phyloP scores from a whole-genome alignment of 257 asterid genomes.

The Handroanthus guayacan region DNA sequence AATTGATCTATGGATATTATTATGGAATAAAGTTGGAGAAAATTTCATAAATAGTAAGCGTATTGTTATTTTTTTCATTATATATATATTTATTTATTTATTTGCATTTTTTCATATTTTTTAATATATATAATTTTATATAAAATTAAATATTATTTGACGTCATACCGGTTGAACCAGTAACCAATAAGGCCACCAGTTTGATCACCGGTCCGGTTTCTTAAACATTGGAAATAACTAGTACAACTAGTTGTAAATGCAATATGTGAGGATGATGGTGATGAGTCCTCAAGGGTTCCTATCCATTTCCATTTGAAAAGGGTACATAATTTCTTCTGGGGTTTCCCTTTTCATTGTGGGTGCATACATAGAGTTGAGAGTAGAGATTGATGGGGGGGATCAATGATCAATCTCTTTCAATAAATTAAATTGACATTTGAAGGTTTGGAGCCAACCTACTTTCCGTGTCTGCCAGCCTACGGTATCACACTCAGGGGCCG shows the following conservation, averaged over 20 bases:
- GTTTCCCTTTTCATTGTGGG: background rate
- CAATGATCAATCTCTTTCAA: background rate
- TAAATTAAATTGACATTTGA: slow-evolving; percentile 20
- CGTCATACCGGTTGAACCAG: too few species aligned
- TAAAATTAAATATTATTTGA: too few species aligned
- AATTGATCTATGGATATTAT: too few species aligned
- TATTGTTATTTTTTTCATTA: too few species aligned
- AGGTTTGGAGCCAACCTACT: slow-evolving; percentile 27
- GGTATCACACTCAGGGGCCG: background rate
- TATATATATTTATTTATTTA: too few species aligned
- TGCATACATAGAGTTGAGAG: slow-evolving; percentile 13
- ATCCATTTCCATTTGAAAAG: background rate
- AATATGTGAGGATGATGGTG: background rate
- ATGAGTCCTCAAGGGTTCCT: background rate
- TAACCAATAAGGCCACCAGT: too few species aligned
- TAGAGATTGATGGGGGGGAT: background rate
- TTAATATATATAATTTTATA: too few species aligned
- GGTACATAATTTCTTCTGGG: background rate
- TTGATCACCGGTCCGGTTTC: too few species aligned
- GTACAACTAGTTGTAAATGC: background rate
- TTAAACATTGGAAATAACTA: too few species aligned
- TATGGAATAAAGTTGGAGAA: too few species aligned
- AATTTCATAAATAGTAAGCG: too few species aligned
- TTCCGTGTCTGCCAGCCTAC: background rate
- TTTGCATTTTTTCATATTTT: too few species aligned